Conservation (phyloP, 257 asterid species). For the Striga asiatica region DNA sequence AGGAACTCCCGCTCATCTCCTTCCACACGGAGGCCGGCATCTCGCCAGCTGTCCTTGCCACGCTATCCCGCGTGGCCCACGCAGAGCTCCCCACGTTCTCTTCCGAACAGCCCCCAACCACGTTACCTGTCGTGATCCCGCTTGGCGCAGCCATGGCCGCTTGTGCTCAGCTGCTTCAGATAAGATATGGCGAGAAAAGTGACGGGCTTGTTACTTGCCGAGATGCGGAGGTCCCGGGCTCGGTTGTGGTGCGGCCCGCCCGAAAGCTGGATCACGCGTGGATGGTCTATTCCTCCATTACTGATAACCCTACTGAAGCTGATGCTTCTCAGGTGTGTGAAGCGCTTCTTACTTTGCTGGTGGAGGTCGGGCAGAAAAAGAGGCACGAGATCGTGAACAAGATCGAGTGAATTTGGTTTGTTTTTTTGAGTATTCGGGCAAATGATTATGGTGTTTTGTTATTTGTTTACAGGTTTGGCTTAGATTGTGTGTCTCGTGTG, state of each 20-base stretch:
- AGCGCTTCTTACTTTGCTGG: constrained; percentile 76
- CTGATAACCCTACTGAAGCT: constrained; percentile 64
- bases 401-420: constrained; percentile 52
- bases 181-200: constrained; percentile 84
- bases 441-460: no score
- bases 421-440: no score
- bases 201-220: constrained; percentile 91
- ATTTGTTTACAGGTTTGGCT: no score
- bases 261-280: constrained; percentile 95
- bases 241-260: constrained; percentile 66
- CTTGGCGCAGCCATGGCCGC: constrained; percentile 99
- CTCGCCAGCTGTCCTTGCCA: constrained; percentile 82
- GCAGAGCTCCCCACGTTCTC: constrained; percentile 69
- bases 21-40: constrained; percentile 86
- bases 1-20: constrained; percentile 75
- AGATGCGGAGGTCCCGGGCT: constrained; percentile 97
- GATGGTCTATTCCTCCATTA: constrained; percentile 88
- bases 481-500: no score
- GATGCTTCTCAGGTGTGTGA: constrained; percentile 91
- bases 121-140: constrained; percentile 78
- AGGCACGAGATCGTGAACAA: constrained; percentile 31
- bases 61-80: constrained; percentile 84
- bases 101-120: constrained; percentile 42
- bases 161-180: constrained; percentile 91
- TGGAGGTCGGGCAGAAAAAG: constrained; percentile 52